phyloP scores from a whole-genome alignment of 805 yeast genomes.

The Wickerhamomyces chambardii region DNA sequence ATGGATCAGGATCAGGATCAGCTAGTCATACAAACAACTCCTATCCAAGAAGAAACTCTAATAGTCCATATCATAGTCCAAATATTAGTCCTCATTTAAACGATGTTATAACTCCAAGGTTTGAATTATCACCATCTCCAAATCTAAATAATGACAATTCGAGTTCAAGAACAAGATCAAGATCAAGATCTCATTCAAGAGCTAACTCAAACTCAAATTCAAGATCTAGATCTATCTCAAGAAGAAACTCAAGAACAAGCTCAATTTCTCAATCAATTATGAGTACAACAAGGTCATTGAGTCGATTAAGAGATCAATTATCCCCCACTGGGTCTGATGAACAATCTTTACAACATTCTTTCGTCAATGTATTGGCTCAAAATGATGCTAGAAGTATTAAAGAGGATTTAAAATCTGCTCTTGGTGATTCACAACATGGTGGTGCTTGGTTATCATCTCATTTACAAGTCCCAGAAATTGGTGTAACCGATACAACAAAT shows the following conservation, averaged over 20 bases:
- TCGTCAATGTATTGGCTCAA: constrained; percentile 1
- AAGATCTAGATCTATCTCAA: neutral
- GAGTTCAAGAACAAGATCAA: neutral
- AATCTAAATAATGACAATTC: no score
- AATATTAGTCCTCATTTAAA: no score
- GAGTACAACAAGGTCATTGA: neutral
- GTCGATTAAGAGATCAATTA: neutral
- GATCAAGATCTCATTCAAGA: neutral
- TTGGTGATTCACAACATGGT: constrained; percentile 1
- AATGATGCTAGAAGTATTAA: neutral
- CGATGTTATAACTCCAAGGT: no score
- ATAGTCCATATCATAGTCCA: no score
- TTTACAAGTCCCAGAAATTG: neutral
- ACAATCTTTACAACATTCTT: neutral
- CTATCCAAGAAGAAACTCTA: no score
- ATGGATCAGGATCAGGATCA: no score
- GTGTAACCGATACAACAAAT: no score
- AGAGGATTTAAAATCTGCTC: constrained; percentile 1
- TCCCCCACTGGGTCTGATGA: neutral
- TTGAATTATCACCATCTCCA: no score
- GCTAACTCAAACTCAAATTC: neutral
- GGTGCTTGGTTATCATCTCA: constrained; percentile 1
- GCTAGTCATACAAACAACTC: no score
- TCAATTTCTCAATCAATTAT: constrained; percentile 1
- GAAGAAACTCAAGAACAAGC: neutral